Evolutionary conservation across 345 rosid genomes (phyloP).

Genomic region (Combretum micranthum): DNA sequence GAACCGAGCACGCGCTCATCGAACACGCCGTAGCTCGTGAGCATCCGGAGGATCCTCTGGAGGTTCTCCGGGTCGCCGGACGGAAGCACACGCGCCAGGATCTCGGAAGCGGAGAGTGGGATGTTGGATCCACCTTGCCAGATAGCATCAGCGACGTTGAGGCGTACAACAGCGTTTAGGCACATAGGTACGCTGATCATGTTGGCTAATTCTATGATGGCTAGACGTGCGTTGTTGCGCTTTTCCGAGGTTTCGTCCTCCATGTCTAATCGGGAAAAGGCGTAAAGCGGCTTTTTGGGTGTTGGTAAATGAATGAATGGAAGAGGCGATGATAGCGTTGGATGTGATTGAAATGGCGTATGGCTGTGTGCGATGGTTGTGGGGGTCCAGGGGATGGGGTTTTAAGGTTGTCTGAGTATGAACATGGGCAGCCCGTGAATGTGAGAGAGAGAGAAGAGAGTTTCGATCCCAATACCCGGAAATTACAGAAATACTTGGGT

Average conservation of each 20-base stretch:
- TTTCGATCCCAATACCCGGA: too few species aligned
- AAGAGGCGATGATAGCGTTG: too few species aligned
- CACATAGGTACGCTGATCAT: constrained; percentile 95
- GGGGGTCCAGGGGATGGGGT: too few species aligned
- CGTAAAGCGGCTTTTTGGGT: too few species aligned
- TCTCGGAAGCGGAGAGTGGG: constrained; percentile 72
- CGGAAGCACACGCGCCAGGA: constrained; percentile 41
- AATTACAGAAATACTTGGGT: too few species aligned
- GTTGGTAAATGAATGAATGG: too few species aligned
- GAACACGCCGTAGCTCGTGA: constrained; percentile 71
- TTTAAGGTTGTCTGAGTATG: too few species aligned
- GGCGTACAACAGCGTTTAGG: constrained; percentile 62
- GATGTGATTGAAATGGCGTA: too few species aligned
- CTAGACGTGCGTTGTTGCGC: constrained; percentile 53
- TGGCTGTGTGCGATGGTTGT: too few species aligned
- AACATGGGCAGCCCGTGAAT: too few species aligned
- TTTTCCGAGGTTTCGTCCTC: constrained; percentile 40
- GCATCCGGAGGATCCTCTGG: constrained; percentile 84
- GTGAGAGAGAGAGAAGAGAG: too few species aligned
- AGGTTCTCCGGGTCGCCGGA: constrained; percentile 57
- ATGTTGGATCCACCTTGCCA: constrained; percentile 72
- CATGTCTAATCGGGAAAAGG: constrained; percentile 13
- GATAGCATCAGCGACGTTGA: constrained; percentile 72
- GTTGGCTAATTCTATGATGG: constrained; percentile 73
- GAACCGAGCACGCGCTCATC: constrained; percentile 36